Conservation (phyloP, 495 filamentous ascomycete species). For the Neurospora sp. region DNA sequence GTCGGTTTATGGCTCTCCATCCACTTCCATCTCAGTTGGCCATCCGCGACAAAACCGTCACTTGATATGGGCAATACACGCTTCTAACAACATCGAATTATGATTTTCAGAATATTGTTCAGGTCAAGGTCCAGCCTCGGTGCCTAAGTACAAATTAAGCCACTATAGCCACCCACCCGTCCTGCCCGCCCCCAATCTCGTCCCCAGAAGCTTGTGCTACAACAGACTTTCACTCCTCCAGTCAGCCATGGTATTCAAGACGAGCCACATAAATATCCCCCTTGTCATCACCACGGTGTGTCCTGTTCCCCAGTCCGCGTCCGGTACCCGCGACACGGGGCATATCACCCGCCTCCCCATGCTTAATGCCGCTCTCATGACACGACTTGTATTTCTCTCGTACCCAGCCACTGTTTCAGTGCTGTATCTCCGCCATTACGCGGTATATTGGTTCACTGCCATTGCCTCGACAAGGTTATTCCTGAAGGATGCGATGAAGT, state of each 20-base stretch:
- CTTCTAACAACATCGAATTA: not conserved
- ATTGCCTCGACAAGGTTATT: not conserved
- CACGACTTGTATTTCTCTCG: not conserved
- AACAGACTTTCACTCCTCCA: not conserved
- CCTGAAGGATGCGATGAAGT: not conserved
- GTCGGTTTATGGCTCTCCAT: not conserved
- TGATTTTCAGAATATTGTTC: not conserved
- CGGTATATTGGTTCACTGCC: not conserved
- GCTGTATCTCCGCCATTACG: not conserved
- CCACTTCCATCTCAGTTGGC: not conserved
- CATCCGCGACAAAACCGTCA: not conserved
- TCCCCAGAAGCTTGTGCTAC: not conserved
- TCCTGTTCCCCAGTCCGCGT: not conserved
- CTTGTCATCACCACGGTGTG: not conserved
- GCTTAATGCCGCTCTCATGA: not conserved
- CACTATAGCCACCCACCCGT: not conserved
- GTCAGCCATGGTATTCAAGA: not conserved
- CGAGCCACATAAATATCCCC: not conserved
- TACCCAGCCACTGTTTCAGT: not conserved
- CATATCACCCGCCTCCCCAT: not conserved
- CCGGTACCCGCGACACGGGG: not conserved
- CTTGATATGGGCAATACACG: not conserved
- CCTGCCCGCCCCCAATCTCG: not conserved
- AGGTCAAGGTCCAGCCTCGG: not conserved
- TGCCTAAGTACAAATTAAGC: not conserved